A percentile compares a stretch with the other conserved stretches of the same genome.
These are phyloP conservation scores for Umbellularia californica DNA, from an alignment of 164 flowering plant species.

Conservation along the genomic window DNA sequence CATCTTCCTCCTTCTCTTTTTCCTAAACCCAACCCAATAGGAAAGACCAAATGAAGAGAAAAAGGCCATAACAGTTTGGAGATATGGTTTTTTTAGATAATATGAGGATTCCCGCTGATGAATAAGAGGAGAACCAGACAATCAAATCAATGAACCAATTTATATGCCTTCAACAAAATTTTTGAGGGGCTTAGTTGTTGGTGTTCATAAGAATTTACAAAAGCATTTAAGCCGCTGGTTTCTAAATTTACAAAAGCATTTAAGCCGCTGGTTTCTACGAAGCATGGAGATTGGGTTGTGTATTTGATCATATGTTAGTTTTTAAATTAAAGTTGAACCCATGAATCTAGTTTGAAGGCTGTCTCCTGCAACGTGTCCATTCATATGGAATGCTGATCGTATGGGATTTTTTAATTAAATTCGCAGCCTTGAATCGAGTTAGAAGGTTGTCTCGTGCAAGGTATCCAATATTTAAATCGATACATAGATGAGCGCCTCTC, in stretches of 20 bases:
- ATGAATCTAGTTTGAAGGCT: slow-evolving; percentile 67
- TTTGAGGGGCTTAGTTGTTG: slow-evolving; percentile 41
- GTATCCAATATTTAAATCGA: slow-evolving; percentile 82
- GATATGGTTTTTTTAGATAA: too few species aligned
- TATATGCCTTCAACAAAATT: slow-evolving; percentile 53
- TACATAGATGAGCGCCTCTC: slow-evolving; percentile 72
- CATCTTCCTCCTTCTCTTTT: too few species aligned
- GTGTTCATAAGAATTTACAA: slow-evolving; percentile 15
- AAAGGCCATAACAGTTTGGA: too few species aligned
- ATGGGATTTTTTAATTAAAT: slow-evolving; percentile 54
- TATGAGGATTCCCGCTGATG: too few species aligned
- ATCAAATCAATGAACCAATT: slow-evolving; percentile 34
- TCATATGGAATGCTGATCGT: slow-evolving; percentile 52
- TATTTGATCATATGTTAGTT: slow-evolving; percentile 37
- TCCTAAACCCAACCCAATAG: too few species aligned
- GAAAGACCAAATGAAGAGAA: too few species aligned
- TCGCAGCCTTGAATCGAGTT: slow-evolving; percentile 60
- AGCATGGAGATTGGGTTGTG: slow-evolving; percentile 23
- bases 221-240: slow-evolving; percentile 13
- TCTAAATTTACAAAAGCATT: slow-evolving; percentile 13
- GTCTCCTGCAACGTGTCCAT: slow-evolving; percentile 71
- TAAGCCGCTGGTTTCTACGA: slow-evolving; percentile 17
- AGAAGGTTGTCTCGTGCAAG: slow-evolving; percentile 71
- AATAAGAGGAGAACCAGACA: slow-evolving; percentile 22
- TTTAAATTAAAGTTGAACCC: slow-evolving; percentile 62